These are phyloP conservation scores for Ehretia macrophylla DNA, from an alignment of 257 asterid species.

Conservation along the genomic window DNA sequence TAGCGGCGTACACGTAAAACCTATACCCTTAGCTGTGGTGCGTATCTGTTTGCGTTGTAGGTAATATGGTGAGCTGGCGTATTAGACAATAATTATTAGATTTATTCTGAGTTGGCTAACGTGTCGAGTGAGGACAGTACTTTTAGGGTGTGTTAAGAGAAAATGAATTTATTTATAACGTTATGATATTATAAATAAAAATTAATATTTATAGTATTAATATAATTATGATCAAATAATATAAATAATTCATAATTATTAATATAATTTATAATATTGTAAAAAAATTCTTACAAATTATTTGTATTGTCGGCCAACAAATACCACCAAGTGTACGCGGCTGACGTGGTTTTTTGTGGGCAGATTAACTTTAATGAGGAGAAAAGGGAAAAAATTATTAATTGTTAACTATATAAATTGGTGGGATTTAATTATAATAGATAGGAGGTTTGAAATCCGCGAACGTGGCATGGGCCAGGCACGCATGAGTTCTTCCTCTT, in stretches of 20 bases:
- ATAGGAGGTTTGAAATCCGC: slow-evolving; percentile 59
- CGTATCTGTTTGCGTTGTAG: background rate
- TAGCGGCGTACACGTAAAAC: slow-evolving; percentile 1
- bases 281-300: too few species aligned
- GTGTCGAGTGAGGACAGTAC: slow-evolving; percentile 30
- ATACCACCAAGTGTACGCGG: too few species aligned
- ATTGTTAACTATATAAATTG: slow-evolving; percentile 6
- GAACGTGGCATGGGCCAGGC: slow-evolving; percentile 32
- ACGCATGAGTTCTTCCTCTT: slow-evolving; percentile 11
- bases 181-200: too few species aligned
- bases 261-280: too few species aligned
- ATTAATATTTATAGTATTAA: too few species aligned
- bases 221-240: too few species aligned
- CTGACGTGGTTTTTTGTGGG: background rate
- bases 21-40: background rate
- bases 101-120: slow-evolving; percentile 56
- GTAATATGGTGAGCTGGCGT: slow-evolving; percentile 51
- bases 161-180: too few species aligned
- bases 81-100: too few species aligned
- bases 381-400: background rate
- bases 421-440: slow-evolving; percentile 42
- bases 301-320: too few species aligned
- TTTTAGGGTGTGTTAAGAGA: too few species aligned
- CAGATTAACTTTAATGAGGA: too few species aligned
- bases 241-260: too few species aligned